Evolutionary conservation across 441 rosid genomes (phyloP).

Genomic region (Daphne laureola): DNA sequence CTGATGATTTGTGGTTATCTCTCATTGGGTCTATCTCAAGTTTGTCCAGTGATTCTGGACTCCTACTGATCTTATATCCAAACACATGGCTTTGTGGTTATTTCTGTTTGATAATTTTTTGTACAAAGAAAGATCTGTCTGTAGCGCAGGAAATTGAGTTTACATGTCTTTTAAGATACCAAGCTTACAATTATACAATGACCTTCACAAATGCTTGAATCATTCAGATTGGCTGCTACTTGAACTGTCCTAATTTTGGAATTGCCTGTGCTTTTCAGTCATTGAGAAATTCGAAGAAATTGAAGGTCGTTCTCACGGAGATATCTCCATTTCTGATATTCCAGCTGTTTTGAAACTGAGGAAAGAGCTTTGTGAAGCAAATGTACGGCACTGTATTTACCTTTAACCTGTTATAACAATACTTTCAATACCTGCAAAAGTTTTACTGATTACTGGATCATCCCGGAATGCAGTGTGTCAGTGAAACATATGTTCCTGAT

Average conservation of each 20-base stretch:
- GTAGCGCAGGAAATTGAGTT: no score
- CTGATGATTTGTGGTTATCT: no score
- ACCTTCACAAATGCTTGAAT: no score
- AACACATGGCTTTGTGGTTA: no score
- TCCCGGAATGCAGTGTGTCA: constrained; percentile 34
- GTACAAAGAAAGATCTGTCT: no score
- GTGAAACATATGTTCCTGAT: constrained; percentile 52
- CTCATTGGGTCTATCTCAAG: no score
- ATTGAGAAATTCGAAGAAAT: constrained; percentile 68
- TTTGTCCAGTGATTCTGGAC: no score
- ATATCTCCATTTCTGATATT: constrained; percentile 42
- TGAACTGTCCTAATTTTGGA: not conserved
- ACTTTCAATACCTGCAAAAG: not conserved
- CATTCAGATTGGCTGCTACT: no score
- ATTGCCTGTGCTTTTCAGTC: constrained; percentile 29
- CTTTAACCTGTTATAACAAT: not conserved
- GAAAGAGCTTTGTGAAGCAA: constrained; percentile 56
- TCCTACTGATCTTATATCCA: no score
- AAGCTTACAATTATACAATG: no score
- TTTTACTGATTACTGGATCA: constrained; percentile 1
- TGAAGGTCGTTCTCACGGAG: constrained; percentile 47
- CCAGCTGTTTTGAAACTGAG: constrained; percentile 45
- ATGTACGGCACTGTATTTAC: constrained; percentile 26
- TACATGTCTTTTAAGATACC: no score
- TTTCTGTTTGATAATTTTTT: no score